Base-by-base conservation (phyloP, 192 early-diverging fungal species). In the Diversispora epigaea region DNA sequence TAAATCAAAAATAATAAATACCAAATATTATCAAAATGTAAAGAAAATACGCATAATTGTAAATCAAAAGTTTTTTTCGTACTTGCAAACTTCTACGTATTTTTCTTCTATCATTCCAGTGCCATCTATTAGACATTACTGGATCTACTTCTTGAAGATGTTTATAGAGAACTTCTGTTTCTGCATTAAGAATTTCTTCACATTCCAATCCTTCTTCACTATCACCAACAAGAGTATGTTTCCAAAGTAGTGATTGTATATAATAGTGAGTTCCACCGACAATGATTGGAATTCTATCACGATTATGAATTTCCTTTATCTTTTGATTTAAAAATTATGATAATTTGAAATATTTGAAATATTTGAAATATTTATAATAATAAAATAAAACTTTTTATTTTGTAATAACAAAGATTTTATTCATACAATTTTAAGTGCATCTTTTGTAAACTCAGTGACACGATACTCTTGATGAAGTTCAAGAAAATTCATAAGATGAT, bases 221-320 rank as follows among this genome's bases (percentile, higher is more conserved):
- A 68, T 71, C 69, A 77, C 79, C 76, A 61, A 90, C 82, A 22
- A 96, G 79, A 0, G 89, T 87, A 49, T 94, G 86, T 46, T 87
- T 80, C 87, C 92, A 99, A 46, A 99, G 80, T 5, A 95, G 77
- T 2, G 91, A 91, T 77, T 99, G 97, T 41, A 99, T 89, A 79
- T 99, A 99, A 81, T 99, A 99, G 77, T 97, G 89, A 6, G 96
- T 99, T 52, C 97, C 97, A 46, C 97, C 97, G 7, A 96, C 96
- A 7, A 99, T 81, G 11, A 99, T 89, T 4, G 97, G 94, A 15
- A 94, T 64, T 19, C 85, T 81, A 65, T 90, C 77, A 12, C 92
- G 86, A 22, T 77, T 69, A 63, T 95, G 90, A 45, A 97, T 91
- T 21, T 91, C 85, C n/a, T 85, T 69, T 70, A 98, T 97, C 89